phyloP scores from a whole-genome alignment of 495 filamentous ascomycete genomes.

The Aspergillus indologenus region DNA sequence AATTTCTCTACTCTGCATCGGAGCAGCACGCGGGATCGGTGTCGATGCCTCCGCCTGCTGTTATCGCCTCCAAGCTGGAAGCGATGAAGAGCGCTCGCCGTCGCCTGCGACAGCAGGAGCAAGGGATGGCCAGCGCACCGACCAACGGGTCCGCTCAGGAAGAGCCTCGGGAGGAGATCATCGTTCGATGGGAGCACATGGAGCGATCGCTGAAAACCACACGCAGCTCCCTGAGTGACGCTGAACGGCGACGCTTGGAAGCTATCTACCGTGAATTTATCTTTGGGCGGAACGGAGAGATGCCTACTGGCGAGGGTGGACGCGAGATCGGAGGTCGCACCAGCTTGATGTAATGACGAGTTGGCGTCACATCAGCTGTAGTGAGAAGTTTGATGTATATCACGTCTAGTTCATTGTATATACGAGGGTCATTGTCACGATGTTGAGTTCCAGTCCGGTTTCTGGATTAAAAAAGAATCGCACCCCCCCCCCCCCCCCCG shows the following conservation, averaged over 20 bases:
- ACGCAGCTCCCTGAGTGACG: constrained; percentile 71
- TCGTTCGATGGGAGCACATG: constrained; percentile 85
- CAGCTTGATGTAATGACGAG: constrained; percentile 73
- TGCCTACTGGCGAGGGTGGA: constrained; percentile 84
- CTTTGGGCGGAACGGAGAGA: constrained; percentile 84
- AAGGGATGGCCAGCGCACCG: constrained; percentile 35
- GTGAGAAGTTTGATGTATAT: background rate
- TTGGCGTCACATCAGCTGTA: background rate
- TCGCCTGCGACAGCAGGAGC: constrained; percentile 52
- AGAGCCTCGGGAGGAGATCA: constrained; percentile 61
- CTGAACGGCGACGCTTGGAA: constrained; percentile 70
- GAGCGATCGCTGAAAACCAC: constrained; percentile 73
- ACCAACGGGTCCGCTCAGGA: constrained; percentile 32
- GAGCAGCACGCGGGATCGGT: constrained; percentile 45
- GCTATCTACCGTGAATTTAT: constrained; percentile 91
- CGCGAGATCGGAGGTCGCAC: constrained; percentile 89
- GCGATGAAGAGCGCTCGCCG: constrained; percentile 66
- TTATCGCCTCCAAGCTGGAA: constrained; percentile 70
- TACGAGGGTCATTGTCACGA: background rate
- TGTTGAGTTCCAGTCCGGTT: too few relatives aligned
- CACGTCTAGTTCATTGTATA: background rate
- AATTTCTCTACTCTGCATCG: constrained; percentile 76
- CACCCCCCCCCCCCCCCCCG: too few relatives aligned
- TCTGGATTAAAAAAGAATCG: background rate
- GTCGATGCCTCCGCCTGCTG: constrained; percentile 58